Conservation (phyloP, 148 eudicot species). For the Diospyros kaki region DNA sequence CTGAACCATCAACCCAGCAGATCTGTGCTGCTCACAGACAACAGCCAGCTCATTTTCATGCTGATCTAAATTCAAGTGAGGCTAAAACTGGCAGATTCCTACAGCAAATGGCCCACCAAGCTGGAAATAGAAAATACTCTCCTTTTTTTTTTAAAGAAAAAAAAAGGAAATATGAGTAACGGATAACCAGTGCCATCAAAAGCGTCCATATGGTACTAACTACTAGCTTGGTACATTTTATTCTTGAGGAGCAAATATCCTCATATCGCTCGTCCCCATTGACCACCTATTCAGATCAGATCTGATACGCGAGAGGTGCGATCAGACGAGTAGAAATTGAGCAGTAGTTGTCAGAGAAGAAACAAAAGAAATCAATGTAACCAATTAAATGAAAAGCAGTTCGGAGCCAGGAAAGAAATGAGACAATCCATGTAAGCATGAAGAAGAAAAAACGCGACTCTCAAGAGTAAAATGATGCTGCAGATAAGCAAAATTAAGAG, state of each 20-base stretch:
- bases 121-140: background rate
- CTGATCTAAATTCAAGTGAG: background rate
- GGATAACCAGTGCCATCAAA: too few relatives aligned
- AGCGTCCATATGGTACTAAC: too few relatives aligned
- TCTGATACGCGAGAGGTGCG: background rate
- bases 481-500: background rate
- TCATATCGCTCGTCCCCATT: background rate
- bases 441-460: background rate
- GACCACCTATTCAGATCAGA: background rate
- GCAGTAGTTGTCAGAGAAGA: too few relatives aligned
- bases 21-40: constrained; percentile 1
- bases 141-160: background rate
- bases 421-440: too few relatives aligned
- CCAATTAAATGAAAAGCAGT: background rate
- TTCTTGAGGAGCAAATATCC: background rate
- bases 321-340: too few relatives aligned
- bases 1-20: background rate
- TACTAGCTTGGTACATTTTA: background rate
- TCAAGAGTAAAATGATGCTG: background rate
- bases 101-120: background rate
- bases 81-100: background rate
- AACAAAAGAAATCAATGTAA: too few relatives aligned
- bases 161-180: too few relatives aligned
- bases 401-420: too few relatives aligned
- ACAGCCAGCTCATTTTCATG: background rate